These are phyloP conservation scores for Polyplosphaeria fusca DNA, from an alignment of 495 filamentous ascomycete genomes.

Conservation along the genomic window DNA sequence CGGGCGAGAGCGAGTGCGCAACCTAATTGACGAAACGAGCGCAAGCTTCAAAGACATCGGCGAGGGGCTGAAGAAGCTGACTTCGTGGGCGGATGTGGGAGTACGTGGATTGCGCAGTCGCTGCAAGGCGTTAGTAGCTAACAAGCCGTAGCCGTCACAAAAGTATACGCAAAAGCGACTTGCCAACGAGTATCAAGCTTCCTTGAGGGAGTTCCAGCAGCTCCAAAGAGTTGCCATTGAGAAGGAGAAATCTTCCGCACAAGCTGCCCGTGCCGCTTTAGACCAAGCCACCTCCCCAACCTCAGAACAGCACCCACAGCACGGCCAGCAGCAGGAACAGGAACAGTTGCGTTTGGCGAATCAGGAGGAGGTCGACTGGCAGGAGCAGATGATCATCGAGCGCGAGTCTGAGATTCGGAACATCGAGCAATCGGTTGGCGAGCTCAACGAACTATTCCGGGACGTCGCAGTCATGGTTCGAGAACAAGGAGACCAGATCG, in stretches of 20 bases:
- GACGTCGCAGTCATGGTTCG: conserved; percentile 95
- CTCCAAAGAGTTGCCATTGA: conserved; percentile 86
- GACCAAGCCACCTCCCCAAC: conserved; percentile 48
- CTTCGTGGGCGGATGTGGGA: conserved; percentile 87
- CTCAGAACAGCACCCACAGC: conserved; percentile 32
- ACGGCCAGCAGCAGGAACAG: conserved; percentile 63
- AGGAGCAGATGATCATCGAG: conserved; percentile 91
- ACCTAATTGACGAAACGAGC: conserved; percentile 78
- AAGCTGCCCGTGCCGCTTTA: conserved; percentile 71
- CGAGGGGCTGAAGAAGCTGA: conserved; percentile 87
- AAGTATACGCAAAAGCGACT: conserved; percentile 94
- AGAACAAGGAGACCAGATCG: conserved; percentile 86
- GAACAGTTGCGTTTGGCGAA: conserved; percentile 77
- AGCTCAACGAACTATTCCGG: conserved; percentile 92
- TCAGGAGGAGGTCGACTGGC: conserved; percentile 96
- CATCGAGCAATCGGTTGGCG: conserved; percentile 92
- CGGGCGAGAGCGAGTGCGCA: conserved; percentile 84
- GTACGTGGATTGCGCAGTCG: conserved; percentile 51
- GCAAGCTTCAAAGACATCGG: conserved; percentile 87
- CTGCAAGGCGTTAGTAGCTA: background rate
- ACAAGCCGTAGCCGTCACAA: conserved; percentile 67
- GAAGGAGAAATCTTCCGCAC: conserved; percentile 82
- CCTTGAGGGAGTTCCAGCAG: conserved; percentile 82
- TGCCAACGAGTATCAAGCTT: conserved; percentile 82
- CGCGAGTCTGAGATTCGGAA: conserved; percentile 94